Evolutionary conservation across 345 rosid genomes (phyloP).

Genomic region (Cochlearia excelsa): DNA sequence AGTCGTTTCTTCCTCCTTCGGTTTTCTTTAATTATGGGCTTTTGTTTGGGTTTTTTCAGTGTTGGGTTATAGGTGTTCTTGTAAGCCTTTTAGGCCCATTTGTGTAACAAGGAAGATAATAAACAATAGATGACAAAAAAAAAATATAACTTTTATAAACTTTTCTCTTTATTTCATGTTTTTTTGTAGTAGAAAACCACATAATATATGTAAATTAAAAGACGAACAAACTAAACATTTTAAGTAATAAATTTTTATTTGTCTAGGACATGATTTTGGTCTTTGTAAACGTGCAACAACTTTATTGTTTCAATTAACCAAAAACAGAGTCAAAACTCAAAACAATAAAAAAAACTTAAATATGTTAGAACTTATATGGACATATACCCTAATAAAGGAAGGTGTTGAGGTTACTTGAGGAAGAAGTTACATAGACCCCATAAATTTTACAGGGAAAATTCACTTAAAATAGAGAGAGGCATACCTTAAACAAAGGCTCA

Average conservation of each 20-base stretch:
- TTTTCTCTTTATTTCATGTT: too few relatives aligned
- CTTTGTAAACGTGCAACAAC: conserved; percentile 4
- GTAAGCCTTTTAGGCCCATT: too few relatives aligned
- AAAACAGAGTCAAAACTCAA: conserved; percentile 21
- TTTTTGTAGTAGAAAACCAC: too few relatives aligned
- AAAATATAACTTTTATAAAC: too few relatives aligned
- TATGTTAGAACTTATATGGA: conserved; percentile 23
- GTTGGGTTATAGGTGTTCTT: too few relatives aligned
- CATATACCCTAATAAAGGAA: conserved; percentile 28
- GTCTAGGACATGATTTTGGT: neutral
- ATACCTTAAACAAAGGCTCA: conserved; percentile 33
- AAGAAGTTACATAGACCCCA: conserved; percentile 17
- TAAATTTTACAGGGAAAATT: conserved; percentile 18
- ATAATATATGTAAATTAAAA: too few relatives aligned
- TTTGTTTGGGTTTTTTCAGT: accelerated
- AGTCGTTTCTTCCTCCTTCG: too few relatives aligned
- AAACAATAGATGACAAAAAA: too few relatives aligned
- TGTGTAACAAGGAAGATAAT: too few relatives aligned
- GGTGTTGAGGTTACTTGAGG: conserved; percentile 27
- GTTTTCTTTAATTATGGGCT: too few relatives aligned
- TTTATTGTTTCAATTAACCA: conserved; percentile 7
- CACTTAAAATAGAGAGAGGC: conserved; percentile 32
- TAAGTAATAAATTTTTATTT: neutral
- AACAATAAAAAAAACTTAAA: conserved; percentile 17
- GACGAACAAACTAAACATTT: neutral